Evolutionary conservation across 148 eudicot genomes (phyloP).

Genomic region (Rhododendron williamsianum): DNA sequence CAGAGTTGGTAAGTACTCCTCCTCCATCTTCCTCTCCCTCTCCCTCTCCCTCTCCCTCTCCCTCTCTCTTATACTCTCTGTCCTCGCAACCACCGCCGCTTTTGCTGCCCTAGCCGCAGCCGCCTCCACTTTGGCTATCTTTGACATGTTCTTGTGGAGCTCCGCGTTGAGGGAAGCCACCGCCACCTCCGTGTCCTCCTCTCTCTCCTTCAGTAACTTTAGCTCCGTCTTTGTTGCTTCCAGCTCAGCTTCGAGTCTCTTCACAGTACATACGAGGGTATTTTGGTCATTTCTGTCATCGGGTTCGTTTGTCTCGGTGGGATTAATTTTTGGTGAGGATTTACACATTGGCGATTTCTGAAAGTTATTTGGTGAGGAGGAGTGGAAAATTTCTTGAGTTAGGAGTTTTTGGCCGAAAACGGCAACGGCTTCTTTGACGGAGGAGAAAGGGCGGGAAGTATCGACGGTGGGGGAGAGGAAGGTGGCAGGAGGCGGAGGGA

Average conservation of each 20-base stretch:
- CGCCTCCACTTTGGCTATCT: slow-evolving; percentile 63
- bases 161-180: slow-evolving; percentile 71
- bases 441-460: background rate
- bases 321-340: slow-evolving; percentile 17
- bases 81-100: slow-evolving; percentile 15
- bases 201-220: slow-evolving; percentile 60
- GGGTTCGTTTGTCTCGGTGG: slow-evolving; percentile 4
- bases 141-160: slow-evolving; percentile 77
- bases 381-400: slow-evolving; percentile 21
- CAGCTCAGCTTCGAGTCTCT: slow-evolving; percentile 56
- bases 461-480: background rate
- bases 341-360: slow-evolving; percentile 8
- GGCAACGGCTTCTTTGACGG: background rate
- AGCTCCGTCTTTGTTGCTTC: slow-evolving; percentile 73
- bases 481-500: background rate
- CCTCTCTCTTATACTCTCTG: slow-evolving; percentile 8
- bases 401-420: slow-evolving; percentile 39
- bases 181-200: slow-evolving; percentile 62
- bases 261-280: slow-evolving; percentile 15
- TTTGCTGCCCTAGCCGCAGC: slow-evolving; percentile 39
- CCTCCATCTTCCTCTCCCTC: slow-evolving; percentile 22
- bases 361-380: slow-evolving; percentile 24
- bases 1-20: slow-evolving; percentile 35
- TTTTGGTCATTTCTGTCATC: background rate
- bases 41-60: slow-evolving; percentile 16